These are phyloP conservation scores for Apiotrichum sp. DNA, from an alignment of 1,284 basidiomycete genomes.

Conservation along the genomic window DNA sequence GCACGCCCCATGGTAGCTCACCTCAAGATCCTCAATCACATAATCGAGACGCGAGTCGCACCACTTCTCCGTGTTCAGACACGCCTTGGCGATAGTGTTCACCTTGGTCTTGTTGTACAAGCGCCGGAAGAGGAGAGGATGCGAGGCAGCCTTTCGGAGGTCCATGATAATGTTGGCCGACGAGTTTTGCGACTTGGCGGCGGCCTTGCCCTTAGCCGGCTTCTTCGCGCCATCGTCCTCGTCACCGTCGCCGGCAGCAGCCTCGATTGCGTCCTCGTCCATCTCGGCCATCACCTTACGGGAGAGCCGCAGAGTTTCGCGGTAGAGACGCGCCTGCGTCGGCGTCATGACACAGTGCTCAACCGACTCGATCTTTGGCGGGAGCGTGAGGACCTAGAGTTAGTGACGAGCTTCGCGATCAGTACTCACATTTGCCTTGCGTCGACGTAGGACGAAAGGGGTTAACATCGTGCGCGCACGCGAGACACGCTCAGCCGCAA, in stretches of 20 bases:
- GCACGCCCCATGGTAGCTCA: conserved; percentile 21
- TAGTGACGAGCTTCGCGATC: background rate
- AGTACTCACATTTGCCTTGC: conserved; percentile 73
- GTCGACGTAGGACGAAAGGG: conserved; percentile 89
- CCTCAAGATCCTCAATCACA: conserved; percentile 81
- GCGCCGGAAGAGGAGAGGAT: conserved; percentile 89
- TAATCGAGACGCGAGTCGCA: conserved; percentile 68
- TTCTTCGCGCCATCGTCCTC: conserved; percentile 40
- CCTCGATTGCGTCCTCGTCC: conserved; percentile 51
- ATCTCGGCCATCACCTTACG: conserved; percentile 66
- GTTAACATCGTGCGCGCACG: conserved; percentile 99
- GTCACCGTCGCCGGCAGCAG: conserved; percentile 26
- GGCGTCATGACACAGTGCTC: conserved; percentile 92
- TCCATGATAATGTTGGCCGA: conserved; percentile 88
- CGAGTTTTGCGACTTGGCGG: conserved; percentile 26
- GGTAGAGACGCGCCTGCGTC: conserved; percentile 76
- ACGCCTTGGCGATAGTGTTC: conserved; percentile 66
- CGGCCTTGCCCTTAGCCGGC: conserved; percentile 56
- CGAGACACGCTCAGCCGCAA: conserved; percentile 84
- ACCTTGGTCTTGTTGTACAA: conserved; percentile 74
- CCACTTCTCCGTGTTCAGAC: conserved; percentile 84
- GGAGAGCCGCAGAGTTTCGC: conserved; percentile 74
- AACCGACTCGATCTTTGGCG: conserved; percentile 83
- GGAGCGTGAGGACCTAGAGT: conserved; percentile 78
- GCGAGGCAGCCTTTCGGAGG: conserved; percentile 87